phyloP scores from a whole-genome alignment of 768 basidiomycete genomes.

The Hygrocybe coccinea region DNA sequence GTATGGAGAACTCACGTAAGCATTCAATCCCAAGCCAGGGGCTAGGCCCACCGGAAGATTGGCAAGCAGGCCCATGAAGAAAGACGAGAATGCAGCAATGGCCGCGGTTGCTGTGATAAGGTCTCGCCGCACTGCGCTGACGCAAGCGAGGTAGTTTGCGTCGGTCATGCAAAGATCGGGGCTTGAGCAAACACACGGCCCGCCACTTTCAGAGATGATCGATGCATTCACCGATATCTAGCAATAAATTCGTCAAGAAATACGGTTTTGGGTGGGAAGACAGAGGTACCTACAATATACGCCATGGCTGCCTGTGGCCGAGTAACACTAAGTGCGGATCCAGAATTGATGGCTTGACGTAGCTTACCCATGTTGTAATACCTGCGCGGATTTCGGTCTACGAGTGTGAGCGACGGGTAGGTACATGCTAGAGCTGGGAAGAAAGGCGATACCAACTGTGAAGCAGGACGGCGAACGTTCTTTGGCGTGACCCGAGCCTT shows the following conservation, averaged over 20 bases:
- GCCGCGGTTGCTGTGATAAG: conserved; percentile 82
- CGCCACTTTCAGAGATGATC: conserved; percentile 71
- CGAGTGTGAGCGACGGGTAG: background rate
- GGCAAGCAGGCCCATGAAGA: conserved; percentile 79
- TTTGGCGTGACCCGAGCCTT: conserved; percentile 61
- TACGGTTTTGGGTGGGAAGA: conserved; percentile 7
- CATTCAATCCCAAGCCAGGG: conserved; percentile 79
- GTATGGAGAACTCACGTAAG: conserved; percentile 52
- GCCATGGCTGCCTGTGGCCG: conserved; percentile 66
- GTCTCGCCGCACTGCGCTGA: conserved; percentile 61
- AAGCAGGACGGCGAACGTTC: conserved; percentile 64
- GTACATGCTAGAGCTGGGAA: background rate
- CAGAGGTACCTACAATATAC: conserved; percentile 52
- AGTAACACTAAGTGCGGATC: conserved; percentile 8
- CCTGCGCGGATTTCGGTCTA: conserved; percentile 79
- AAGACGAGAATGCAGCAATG: conserved; percentile 65
- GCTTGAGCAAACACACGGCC: conserved; percentile 71
- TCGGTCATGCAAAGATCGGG: conserved; percentile 53
- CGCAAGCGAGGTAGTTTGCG: conserved; percentile 50
- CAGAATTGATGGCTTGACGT: background rate
- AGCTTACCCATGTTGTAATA: conserved; percentile 71
- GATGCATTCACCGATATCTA: conserved; percentile 84
- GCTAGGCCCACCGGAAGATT: conserved; percentile 90
- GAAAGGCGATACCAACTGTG: conserved; percentile 33
- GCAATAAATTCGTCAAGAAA: background rate